Evolutionary conservation across 192 early-diverging fungal species (phyloP).

Genomic region (Dispira parvispora): DNA sequence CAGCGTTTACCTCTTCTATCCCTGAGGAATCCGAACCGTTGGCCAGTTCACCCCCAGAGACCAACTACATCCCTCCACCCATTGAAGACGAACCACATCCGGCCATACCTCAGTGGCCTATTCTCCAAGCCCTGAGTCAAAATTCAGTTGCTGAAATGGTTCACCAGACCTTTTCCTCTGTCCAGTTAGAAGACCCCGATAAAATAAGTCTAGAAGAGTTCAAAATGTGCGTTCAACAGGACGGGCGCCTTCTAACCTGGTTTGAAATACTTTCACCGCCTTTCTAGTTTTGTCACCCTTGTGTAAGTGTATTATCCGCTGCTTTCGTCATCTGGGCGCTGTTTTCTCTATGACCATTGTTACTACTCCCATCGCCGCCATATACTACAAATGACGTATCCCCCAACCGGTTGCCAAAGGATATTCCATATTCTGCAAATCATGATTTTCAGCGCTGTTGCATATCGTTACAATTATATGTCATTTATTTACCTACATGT

Average conservation of each 20-base stretch:
- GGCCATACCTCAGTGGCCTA: constrained; percentile 55
- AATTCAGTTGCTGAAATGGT: constrained; percentile 92
- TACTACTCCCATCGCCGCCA: too few species aligned
- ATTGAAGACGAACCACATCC: constrained; percentile 25
- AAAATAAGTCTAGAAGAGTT: constrained; percentile 72
- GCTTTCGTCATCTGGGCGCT: too few species aligned
- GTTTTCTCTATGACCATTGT: too few species aligned
- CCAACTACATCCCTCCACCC: constrained; percentile 15
- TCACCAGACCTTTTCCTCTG: constrained; percentile 59
- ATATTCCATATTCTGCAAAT: too few species aligned
- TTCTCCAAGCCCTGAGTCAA: constrained; percentile 84
- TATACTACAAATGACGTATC: too few species aligned
- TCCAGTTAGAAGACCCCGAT: constrained; percentile 35
- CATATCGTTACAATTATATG: too few species aligned
- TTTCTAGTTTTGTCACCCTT: constrained; percentile 29
- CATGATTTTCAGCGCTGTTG: too few species aligned
- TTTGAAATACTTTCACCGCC: constrained; percentile 82
- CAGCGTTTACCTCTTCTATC: constrained; percentile 74
- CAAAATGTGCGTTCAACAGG: constrained; percentile 50
- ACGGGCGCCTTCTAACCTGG: constrained; percentile 71
- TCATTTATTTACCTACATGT: too few species aligned
- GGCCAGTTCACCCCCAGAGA: constrained; percentile 10
- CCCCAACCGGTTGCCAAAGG: too few species aligned
- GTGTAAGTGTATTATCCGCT: too few species aligned
- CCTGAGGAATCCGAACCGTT: constrained; percentile 24